Evolutionary conservation across 2,329 filamentous ascomycete species (phyloP).

Genomic region (Chalara sp.): DNA sequence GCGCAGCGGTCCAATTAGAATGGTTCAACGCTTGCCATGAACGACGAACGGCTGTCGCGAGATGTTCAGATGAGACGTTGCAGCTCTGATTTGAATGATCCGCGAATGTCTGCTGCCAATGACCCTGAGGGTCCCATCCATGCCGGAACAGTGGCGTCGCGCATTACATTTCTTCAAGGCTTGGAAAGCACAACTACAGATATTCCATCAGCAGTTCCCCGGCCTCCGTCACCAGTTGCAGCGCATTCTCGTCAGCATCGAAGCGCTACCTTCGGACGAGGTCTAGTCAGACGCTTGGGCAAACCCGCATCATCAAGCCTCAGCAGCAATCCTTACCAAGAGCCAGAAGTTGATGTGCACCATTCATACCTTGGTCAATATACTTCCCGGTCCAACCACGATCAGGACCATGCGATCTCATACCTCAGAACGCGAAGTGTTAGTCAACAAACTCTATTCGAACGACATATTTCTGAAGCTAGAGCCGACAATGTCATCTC

Average conservation of each 20-base stretch:
- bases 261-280: too few species aligned
- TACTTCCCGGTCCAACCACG: conserved; percentile 18
- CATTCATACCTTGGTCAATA: conserved; percentile 25
- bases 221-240: conserved; percentile 21
- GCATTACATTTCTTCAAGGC: conserved; percentile 26
- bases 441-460: too few species aligned
- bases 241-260: conserved; percentile 15
- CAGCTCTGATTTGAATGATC: conserved; percentile 3
- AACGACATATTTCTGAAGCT: too few species aligned
- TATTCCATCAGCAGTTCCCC: conserved; percentile 7
- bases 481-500: too few species aligned
- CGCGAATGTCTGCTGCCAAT: conserved; percentile 4
- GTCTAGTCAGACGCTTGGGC: too few species aligned
- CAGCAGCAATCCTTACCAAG: conserved; percentile 18
- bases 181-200: conserved; percentile 17
- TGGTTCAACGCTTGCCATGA: conserved; percentile 15
- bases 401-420: not conserved
- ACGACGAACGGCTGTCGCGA: conserved; percentile 10
- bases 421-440: too few species aligned
- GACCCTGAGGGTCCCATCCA: conserved; percentile 17
- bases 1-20: not conserved
- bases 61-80: not conserved
- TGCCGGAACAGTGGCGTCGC: conserved; percentile 26
- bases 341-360: conserved; percentile 18
- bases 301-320: not conserved